A percentile compares a stretch with the other conserved stretches of the same genome.
phyloP scores from a whole-genome alignment of 169 alveolate species.

The Eimeria sp. region DNA sequence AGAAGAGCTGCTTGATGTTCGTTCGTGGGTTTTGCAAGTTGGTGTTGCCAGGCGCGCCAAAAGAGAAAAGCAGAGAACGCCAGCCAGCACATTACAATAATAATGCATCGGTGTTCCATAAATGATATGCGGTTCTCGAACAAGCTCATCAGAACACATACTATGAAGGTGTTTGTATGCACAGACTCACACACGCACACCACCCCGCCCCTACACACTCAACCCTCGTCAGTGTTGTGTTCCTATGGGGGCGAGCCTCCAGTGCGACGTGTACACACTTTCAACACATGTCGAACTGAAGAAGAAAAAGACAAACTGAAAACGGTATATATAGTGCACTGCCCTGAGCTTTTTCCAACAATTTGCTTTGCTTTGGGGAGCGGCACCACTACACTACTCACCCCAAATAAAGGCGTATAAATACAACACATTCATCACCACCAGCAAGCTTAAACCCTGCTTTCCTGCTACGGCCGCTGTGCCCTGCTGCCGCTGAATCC shows the following conservation, averaged over 20 bases:
- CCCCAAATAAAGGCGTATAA: neutral
- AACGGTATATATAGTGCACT: neutral
- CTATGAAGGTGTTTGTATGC: neutral
- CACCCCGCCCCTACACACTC: too few species aligned
- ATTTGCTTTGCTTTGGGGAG: neutral
- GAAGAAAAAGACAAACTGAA: neutral
- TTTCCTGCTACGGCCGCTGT: neutral
- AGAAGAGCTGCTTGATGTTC: constrained; percentile 46
- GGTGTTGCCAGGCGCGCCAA: constrained; percentile 46
- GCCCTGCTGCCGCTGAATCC: neutral
- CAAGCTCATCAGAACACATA: neutral
- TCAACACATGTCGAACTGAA: neutral
- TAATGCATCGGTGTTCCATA: neutral
- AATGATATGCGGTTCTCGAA: neutral
- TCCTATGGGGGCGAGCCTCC: neutral
- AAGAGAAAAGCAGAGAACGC: constrained; percentile 21
- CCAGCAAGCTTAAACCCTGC: neutral
- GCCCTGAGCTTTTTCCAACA: constrained; percentile 10
- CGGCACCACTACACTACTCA: constrained; percentile 37
- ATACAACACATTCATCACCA: neutral
- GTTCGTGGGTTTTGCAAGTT: constrained; percentile 40
- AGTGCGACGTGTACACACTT: neutral
- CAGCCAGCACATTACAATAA: neutral
- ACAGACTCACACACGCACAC: neutral
- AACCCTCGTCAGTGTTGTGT: neutral